Evolutionary conservation across 2,329 filamentous ascomycete species (phyloP).

Genomic region (Ophiostoma pallidulum): DNA sequence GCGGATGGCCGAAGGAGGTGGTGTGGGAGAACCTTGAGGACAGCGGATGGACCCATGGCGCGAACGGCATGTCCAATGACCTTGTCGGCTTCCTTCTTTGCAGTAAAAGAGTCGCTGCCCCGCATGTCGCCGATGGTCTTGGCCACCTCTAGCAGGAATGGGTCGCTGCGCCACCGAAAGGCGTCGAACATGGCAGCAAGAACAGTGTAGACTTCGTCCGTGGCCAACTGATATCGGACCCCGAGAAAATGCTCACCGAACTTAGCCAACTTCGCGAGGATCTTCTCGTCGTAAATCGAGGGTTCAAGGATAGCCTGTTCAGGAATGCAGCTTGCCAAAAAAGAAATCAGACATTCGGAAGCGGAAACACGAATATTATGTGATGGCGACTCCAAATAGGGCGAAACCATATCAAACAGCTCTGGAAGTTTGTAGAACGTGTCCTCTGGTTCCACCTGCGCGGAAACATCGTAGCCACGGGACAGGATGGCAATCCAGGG

Average conservation of each 20-base stretch:
- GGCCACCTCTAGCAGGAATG: slow-evolving; percentile 66
- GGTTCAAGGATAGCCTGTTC: slow-evolving; percentile 75
- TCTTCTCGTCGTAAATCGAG: slow-evolving; percentile 86
- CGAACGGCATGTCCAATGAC: slow-evolving; percentile 80
- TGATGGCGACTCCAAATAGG: slow-evolving; percentile 76
- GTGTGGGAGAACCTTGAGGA: slow-evolving; percentile 73
- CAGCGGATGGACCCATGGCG: slow-evolving; percentile 80
- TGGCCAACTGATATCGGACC: slow-evolving; percentile 87
- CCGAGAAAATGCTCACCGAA: slow-evolving; percentile 66
- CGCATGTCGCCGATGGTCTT: slow-evolving; percentile 79
- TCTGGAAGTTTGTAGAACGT: slow-evolving; percentile 86
- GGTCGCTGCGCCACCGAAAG: slow-evolving; percentile 74
- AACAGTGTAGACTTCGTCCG: slow-evolving; percentile 89
- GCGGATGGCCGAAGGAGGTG: slow-evolving; percentile 71
- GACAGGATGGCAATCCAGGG: slow-evolving; percentile 96
- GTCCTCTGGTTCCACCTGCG: slow-evolving; percentile 79
- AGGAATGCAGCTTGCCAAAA: slow-evolving; percentile 84
- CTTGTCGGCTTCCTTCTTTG: slow-evolving; percentile 90
- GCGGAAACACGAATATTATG: slow-evolving; percentile 92
- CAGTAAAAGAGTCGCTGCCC: slow-evolving; percentile 76
- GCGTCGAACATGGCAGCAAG: slow-evolving; percentile 79
- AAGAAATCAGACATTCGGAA: slow-evolving; percentile 88
- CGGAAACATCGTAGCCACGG: slow-evolving; percentile 85
- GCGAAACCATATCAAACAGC: slow-evolving; percentile 68
- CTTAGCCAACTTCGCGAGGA: slow-evolving; percentile 69